Percentiles rank a stretch among this genome's conserved stretches.
These are phyloP conservation scores for Pseudotsuga menziesii DNA, from an alignment of 75 land plant genomes.

Conservation along the genomic window DNA sequence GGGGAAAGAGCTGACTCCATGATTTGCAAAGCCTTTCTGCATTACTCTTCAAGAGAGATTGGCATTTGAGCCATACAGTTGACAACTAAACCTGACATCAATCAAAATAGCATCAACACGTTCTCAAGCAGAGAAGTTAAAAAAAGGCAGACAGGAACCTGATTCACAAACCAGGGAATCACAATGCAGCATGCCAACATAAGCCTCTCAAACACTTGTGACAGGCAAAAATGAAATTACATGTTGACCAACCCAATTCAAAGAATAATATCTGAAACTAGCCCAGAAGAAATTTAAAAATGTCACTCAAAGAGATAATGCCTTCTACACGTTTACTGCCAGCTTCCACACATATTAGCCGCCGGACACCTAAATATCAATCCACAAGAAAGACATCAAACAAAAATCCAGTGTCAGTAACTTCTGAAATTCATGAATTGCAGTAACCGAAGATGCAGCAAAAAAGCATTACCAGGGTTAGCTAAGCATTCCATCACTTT, in stretches of 20 bases:
- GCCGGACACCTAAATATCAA: conserved; percentile 71
- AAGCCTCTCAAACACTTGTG: conserved; percentile 5
- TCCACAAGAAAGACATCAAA: conserved; percentile 2
- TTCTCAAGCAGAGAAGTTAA: neutral
- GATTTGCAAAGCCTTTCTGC: conserved; percentile 9
- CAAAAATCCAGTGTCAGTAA: neutral
- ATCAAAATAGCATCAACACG: neutral
- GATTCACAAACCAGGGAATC: conserved; percentile 5
- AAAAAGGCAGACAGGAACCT: conserved; percentile 4
- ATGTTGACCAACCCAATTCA: conserved; percentile 4
- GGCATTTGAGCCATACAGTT: conserved; percentile 1
- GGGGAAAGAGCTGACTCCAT: neutral
- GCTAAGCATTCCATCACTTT: conserved; percentile 86
- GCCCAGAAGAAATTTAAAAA: conserved; percentile 78
- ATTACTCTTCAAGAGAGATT: neutral
- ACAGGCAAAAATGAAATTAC: conserved; percentile 10
- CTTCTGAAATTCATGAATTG: neutral
- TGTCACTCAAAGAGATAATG: conserved; percentile 84
- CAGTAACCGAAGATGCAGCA: neutral
- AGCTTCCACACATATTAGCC: conserved; percentile 91
- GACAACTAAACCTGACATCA: conserved; percentile 1
- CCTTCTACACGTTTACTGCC: conserved; percentile 95
- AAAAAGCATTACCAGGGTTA: conserved; percentile 64
- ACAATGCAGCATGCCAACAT: neutral
- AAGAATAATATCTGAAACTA: conserved; percentile 15